Percentiles rank a stretch among this genome's conserved stretches.
These are phyloP conservation scores for Pholiota molesta DNA, from an alignment of 768 basidiomycete species.

Conservation along the genomic window DNA sequence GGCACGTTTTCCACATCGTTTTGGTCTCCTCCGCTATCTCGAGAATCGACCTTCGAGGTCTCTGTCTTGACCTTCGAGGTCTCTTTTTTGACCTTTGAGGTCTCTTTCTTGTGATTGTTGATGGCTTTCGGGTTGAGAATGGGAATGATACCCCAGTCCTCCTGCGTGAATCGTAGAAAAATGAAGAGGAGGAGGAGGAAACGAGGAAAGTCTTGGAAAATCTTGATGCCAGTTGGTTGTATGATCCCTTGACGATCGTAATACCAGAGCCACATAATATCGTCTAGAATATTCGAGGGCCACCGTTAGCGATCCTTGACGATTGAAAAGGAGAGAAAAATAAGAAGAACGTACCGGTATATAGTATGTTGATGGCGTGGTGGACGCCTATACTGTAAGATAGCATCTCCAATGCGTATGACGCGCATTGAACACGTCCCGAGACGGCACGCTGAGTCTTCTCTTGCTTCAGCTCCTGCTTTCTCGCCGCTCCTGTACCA, in stretches of 20 bases:
- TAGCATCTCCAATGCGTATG: slow-evolving; percentile 9
- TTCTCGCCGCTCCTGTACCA: no score
- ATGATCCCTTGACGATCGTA: slow-evolving; percentile 29
- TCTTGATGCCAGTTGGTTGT: slow-evolving; percentile 25
- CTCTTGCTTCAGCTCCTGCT: no score
- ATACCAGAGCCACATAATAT: slow-evolving; percentile 25
- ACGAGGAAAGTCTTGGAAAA: slow-evolving; percentile 27
- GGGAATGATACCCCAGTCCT: slow-evolving; percentile 26
- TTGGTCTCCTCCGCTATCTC: no score
- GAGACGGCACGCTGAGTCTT: no score
- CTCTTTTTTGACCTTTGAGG: no score
- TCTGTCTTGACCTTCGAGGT: no score
- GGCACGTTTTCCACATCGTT: no score
- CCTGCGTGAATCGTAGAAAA: slow-evolving; percentile 25
- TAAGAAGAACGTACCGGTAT: background rate
- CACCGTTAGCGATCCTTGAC: no score
- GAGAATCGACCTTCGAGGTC: no score
- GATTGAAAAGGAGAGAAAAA: background rate
- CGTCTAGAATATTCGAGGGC: slow-evolving; percentile 10
- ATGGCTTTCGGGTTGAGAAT: background rate
- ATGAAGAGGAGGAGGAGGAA: slow-evolving; percentile 27
- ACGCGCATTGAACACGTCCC: background rate
- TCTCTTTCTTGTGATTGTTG: background rate
- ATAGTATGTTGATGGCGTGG: slow-evolving; percentile 2
- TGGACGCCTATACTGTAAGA: background rate